Evolutionary conservation across 371 early-diverging fungal genomes (phyloP).

Genomic region (Aphelidium insulamus): DNA sequence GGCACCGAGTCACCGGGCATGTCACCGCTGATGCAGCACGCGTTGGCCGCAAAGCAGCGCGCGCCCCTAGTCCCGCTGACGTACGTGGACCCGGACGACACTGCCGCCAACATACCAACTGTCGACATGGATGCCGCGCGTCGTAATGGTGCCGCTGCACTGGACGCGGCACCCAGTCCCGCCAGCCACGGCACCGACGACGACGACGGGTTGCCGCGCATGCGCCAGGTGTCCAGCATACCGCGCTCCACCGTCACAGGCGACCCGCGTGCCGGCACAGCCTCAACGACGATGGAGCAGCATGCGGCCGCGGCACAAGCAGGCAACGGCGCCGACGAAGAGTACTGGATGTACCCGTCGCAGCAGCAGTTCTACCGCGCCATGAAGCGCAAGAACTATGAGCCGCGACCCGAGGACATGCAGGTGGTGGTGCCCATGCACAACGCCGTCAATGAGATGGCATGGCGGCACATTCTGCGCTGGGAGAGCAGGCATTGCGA

Average conservation of each 20-base stretch:
- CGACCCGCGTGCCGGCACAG: too few relatives aligned
- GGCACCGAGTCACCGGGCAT: too few relatives aligned
- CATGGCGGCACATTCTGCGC: conserved; percentile 68
- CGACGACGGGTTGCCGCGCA: conserved; percentile 45
- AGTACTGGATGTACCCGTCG: conserved; percentile 84
- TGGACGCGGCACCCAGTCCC: too few relatives aligned
- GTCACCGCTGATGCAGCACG: too few relatives aligned
- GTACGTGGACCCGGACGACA: too few relatives aligned
- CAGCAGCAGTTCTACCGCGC: conserved; percentile 86
- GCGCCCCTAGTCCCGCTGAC: too few relatives aligned
- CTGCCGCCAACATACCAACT: too few relatives aligned
- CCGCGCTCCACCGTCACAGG: conserved; percentile 14
- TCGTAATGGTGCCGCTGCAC: too few relatives aligned
- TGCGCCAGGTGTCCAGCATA: conserved; percentile 31
- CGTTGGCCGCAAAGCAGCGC: too few relatives aligned
- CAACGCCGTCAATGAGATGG: conserved; percentile 76
- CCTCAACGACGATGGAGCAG: too few relatives aligned
- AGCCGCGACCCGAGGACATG: conserved; percentile 44
- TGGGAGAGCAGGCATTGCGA: conserved; percentile 54
- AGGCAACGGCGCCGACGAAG: conserved; percentile 14
- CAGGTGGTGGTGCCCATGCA: conserved; percentile 56
- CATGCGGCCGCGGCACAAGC: neutral
- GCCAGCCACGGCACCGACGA: too few relatives aligned
- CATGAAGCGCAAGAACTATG: conserved; percentile 71
- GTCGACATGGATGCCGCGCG: too few relatives aligned